Conservation (phyloP, 2,329 filamentous ascomycete genomes). For the Aspergillus sojae region DNA sequence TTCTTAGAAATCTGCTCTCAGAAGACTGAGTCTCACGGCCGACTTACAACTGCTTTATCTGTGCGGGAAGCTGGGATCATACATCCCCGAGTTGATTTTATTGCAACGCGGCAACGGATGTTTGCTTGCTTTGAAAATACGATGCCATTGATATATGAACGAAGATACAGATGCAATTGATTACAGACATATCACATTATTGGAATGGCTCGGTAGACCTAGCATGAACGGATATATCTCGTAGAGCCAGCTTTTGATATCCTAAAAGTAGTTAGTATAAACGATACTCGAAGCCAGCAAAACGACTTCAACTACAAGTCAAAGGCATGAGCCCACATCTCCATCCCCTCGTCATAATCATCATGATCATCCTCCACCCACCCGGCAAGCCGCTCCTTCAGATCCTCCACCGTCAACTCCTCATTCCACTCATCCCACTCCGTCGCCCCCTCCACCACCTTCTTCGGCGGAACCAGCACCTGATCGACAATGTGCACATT, state of each 20-base stretch:
- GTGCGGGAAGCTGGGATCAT: background rate
- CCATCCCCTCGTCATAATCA: background rate
- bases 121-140: conserved; percentile 13
- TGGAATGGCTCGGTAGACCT: background rate
- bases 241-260: background rate
- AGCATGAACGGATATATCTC: background rate
- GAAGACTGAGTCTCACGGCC: background rate
- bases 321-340: background rate
- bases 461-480: conserved; percentile 76
- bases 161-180: conserved; percentile 14
- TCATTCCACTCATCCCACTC: conserved; percentile 12
- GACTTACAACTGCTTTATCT: background rate
- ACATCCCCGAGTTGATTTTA: background rate
- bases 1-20: background rate
- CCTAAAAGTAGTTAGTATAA: background rate
- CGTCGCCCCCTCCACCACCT: conserved; percentile 23
- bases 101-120: background rate
- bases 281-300: background rate
- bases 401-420: conserved; percentile 23
- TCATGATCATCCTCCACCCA: conserved; percentile 14
- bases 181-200: conserved; percentile 14
- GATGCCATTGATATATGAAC: conserved; percentile 11
- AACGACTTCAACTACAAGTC: conserved; percentile 7
- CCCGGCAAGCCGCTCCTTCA: conserved; percentile 22
- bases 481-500: conserved; percentile 76